Evolutionary conservation across 1,284 basidiomycete species (phyloP).

Genomic region (Coniophora puteana): DNA sequence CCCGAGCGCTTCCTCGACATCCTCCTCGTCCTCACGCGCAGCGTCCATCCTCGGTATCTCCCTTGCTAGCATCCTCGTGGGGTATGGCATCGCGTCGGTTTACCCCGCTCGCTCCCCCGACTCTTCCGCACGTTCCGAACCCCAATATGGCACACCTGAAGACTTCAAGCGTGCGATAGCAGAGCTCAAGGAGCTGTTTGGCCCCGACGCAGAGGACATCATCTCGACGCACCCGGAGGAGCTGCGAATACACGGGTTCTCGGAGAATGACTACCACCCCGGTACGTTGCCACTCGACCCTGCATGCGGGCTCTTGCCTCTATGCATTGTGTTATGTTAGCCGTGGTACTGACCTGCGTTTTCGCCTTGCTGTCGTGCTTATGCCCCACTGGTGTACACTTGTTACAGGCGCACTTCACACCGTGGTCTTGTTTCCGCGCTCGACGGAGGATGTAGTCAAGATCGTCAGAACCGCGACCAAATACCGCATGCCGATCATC

Average conservation of each 20-base stretch:
- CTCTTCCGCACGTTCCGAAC: slow-evolving; percentile 9
- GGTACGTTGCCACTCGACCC: slow-evolving; percentile 33
- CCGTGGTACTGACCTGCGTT: too few species aligned
- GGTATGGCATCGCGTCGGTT: neutral
- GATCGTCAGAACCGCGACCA: slow-evolving; percentile 62
- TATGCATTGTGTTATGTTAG: neutral
- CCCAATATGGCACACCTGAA: slow-evolving; percentile 40
- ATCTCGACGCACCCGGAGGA: slow-evolving; percentile 57
- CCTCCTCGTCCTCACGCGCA: too few species aligned
- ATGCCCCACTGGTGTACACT: too few species aligned
- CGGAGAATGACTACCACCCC: slow-evolving; percentile 53
- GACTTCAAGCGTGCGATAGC: slow-evolving; percentile 51
- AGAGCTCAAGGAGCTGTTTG: slow-evolving; percentile 41
- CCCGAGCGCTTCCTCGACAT: too few species aligned
- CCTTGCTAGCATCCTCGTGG: slow-evolving; percentile 7
- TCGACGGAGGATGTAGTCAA: slow-evolving; percentile 67
- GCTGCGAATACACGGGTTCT: slow-evolving; percentile 54
- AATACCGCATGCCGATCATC: slow-evolving; percentile 65
- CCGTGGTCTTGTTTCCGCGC: slow-evolving; percentile 50
- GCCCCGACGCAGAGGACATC: slow-evolving; percentile 22
- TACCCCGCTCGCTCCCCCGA: neutral
- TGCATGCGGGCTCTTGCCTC: too few species aligned
- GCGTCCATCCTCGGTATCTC: slow-evolving; percentile 3
- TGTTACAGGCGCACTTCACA: slow-evolving; percentile 38
- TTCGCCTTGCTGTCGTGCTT: too few species aligned